A percentile compares a stretch with the other conserved stretches of the same genome.
Evolutionary conservation across 2,329 filamentous ascomycete genomes (phyloP).

Genomic region (Stachybotrys chartarum): DNA sequence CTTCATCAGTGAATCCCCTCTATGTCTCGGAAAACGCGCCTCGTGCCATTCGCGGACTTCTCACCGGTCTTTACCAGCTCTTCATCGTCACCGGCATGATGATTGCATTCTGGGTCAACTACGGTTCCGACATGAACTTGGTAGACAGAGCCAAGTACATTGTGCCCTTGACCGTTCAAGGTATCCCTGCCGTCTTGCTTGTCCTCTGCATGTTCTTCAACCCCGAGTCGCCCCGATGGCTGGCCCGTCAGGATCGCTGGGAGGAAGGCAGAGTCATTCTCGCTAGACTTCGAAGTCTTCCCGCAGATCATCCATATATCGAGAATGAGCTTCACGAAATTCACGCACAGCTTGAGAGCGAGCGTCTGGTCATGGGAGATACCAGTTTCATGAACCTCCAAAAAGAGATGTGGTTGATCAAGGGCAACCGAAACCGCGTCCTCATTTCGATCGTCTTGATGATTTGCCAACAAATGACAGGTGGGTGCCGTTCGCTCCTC

Average conservation of each 20-base stretch:
- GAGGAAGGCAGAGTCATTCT: conserved; percentile 28
- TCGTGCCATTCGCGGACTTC: conserved; percentile 49
- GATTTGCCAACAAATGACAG: background rate
- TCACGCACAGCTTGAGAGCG: conserved; percentile 10
- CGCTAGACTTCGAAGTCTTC: conserved; percentile 9
- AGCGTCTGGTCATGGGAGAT: conserved; percentile 11
- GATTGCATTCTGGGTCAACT: conserved; percentile 48
- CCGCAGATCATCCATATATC: conserved; percentile 11
- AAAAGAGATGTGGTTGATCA: conserved; percentile 11
- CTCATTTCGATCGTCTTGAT: background rate
- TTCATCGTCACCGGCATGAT: conserved; percentile 46
- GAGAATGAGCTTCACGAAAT: conserved; percentile 13
- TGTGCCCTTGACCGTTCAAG: conserved; percentile 47
- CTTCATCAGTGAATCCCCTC: conserved; percentile 51
- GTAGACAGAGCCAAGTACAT: conserved; percentile 29
- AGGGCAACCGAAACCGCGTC: background rate
- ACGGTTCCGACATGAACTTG: conserved; percentile 37
- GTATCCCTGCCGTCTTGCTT: conserved; percentile 45
- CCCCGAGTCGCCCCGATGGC: conserved; percentile 51
- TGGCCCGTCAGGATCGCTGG: conserved; percentile 49
- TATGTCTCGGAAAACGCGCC: conserved; percentile 56
- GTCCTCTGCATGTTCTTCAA: conserved; percentile 46
- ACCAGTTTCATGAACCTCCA: conserved; percentile 12
- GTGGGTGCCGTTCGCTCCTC: background rate
- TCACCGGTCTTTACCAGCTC: conserved; percentile 55